These are phyloP conservation scores for Botryotinia convoluta DNA, from an alignment of 2,329 filamentous ascomycete species.

Conservation along the genomic window DNA sequence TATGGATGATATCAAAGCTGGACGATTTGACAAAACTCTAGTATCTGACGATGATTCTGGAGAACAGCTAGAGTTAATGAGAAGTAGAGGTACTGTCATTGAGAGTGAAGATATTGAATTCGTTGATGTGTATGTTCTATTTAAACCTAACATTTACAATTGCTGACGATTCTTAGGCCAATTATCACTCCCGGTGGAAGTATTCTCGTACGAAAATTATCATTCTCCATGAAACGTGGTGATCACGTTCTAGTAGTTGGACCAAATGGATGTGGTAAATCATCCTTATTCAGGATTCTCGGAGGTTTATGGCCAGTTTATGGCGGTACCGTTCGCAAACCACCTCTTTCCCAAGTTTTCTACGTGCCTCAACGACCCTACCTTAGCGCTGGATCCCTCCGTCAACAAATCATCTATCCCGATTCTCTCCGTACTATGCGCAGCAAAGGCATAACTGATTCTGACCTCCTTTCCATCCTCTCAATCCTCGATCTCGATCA, in stretches of 20 bases:
- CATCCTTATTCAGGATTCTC: constrained; percentile 90
- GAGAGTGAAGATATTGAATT: constrained; percentile 86
- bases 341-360: constrained; percentile 89
- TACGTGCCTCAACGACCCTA: constrained; percentile 98
- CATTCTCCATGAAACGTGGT: constrained; percentile 80
- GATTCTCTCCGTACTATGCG: constrained; percentile 87
- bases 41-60: constrained; percentile 84
- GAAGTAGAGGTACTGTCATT: constrained; percentile 74
- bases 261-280: constrained; percentile 96
- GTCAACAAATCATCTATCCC: constrained; percentile 96
- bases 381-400: constrained; percentile 83
- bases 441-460: constrained; percentile 76
- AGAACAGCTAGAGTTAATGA: constrained; percentile 77
- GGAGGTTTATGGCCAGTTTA: constrained; percentile 98
- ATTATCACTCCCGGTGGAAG: constrained; percentile 98
- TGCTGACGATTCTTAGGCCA: constrained; percentile 49
- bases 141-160: neutral
- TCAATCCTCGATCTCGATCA: constrained; percentile 77
- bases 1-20: constrained; percentile 87
- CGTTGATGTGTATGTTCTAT: constrained; percentile 65
- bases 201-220: constrained; percentile 79
- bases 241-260: constrained; percentile 90
- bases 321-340: constrained; percentile 88
- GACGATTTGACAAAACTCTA: constrained; percentile 93
- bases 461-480: constrained; percentile 74